Percentiles rank a stretch among this genome's conserved stretches.
These are phyloP conservation scores for Nemania serpens DNA, from an alignment of 2,329 filamentous ascomycete genomes.

Conservation along the genomic window DNA sequence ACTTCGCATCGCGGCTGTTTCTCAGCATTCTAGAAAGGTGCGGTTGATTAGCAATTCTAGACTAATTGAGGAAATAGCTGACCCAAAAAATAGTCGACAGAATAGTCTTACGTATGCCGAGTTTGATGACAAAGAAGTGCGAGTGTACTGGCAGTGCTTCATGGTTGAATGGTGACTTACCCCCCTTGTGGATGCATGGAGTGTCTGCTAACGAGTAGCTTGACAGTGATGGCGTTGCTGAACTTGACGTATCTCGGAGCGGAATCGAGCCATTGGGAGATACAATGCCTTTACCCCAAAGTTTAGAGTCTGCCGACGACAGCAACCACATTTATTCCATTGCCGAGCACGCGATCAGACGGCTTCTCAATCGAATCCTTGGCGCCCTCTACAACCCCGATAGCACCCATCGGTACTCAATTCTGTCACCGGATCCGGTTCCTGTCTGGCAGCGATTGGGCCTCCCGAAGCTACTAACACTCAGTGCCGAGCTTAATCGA, in stretches of 20 bases:
- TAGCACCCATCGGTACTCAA: conserved; percentile 31
- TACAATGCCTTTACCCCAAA: conserved; percentile 43
- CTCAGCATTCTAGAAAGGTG: conserved; percentile 42
- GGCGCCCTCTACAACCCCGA: conserved; percentile 46
- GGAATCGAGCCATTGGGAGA: conserved; percentile 47
- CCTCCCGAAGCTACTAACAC: conserved; percentile 39
- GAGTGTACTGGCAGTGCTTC: conserved; percentile 74
- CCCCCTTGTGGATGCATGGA: background rate
- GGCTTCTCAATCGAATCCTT: conserved; percentile 50
- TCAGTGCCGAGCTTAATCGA: conserved; percentile 45
- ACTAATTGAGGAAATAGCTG: background rate
- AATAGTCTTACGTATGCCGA: conserved; percentile 29
- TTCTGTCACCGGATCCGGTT: conserved; percentile 30
- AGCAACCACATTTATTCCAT: conserved; percentile 47
- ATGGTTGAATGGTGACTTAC: conserved; percentile 68
- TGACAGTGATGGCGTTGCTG: conserved; percentile 69
- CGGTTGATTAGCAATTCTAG: background rate
- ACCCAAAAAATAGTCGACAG: conserved; percentile 25
- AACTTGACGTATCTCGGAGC: conserved; percentile 53
- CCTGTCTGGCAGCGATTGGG: conserved; percentile 36
- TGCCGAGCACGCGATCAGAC: conserved; percentile 49
- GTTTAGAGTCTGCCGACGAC: conserved; percentile 40
- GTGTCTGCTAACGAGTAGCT: background rate
- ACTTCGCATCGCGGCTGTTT: conserved; percentile 42
- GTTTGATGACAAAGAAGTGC: conserved; percentile 53